Percentiles rank a stretch among this genome's conserved stretches.
Evolutionary conservation across 306 rosid genomes (phyloP).

Genomic region (Echinosophora koreensis): DNA sequence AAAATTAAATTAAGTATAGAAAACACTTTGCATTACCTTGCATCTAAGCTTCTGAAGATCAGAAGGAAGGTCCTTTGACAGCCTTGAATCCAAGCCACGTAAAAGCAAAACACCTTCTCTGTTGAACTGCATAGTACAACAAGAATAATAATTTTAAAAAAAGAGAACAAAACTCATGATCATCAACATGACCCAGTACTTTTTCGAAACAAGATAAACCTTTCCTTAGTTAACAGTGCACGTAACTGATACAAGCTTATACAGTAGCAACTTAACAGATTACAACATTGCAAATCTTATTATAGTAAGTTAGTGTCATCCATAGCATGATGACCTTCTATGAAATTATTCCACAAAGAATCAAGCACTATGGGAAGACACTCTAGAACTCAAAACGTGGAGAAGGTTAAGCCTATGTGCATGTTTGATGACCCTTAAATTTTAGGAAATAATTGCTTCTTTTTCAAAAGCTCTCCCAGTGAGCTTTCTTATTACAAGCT

Average conservation of each 20-base stretch:
- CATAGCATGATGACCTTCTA: neutral
- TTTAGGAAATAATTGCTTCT: neutral
- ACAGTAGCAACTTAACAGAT: neutral
- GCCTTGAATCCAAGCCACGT: constrained; percentile 92
- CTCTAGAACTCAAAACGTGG: neutral
- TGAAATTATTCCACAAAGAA: neutral
- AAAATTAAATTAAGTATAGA: too few relatives aligned
- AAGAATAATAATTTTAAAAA: constrained; percentile 18
- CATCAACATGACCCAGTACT: neutral
- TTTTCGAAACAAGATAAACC: constrained; percentile 13
- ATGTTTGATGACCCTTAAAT: neutral
- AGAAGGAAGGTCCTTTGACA: constrained; percentile 92
- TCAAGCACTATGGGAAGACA: neutral
- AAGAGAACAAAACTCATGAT: neutral
- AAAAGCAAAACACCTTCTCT: constrained; percentile 93
- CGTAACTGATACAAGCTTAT: neutral
- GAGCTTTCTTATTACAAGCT: neutral
- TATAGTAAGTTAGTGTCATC: constrained; percentile 1
- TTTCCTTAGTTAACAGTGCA: constrained; percentile 20
- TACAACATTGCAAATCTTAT: neutral
- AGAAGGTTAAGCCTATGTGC: constrained; percentile 20
- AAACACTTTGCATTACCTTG: constrained; percentile 81
- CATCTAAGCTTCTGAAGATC: constrained; percentile 98
- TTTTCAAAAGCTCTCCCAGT: neutral
- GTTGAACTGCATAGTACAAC: constrained; percentile 67